Base-by-base conservation (phyloP, 345 rosid genomes). In the Pistacia atlantica region DNA sequence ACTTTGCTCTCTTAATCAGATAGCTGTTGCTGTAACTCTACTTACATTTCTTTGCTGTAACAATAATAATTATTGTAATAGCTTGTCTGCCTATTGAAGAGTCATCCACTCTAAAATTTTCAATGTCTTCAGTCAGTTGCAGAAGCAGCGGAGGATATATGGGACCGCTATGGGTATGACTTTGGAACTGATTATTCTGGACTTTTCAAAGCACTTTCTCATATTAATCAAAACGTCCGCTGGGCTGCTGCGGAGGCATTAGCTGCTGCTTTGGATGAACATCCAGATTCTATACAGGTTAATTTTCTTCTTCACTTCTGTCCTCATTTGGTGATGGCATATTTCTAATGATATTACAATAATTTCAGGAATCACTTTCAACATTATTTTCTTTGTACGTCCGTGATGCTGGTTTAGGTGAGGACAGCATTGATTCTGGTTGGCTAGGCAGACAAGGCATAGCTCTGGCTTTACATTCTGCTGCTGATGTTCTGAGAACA, bases 361-460 rank as follows among this genome's bases (percentile, higher is more conserved):
- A 63, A 67, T 77, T 77, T 69, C 97, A 96, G 99, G 92, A 90
- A 82, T 88, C 98, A 17, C 93, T 96, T 77, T 90, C 99, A 16
- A 92, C 92, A 14, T 81, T 93, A 72, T 96, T 93, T 89, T 96
- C 99, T 18, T 83, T 92, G 67, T 96, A 96, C 73, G 88, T 92
- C 74, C 94, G 91, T 22, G 98, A 93, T 74, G 78, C 83, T 82
- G 84, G 84, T 61, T 81, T 80, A 77, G 86, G 87, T 71, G 97
- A 83, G 80, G 88, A 81, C 67, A 81, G 13, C 78, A 68, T 89
- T 54, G 97, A 96, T 92, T 89, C 91, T 87, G 89, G 94, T 77
- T 93, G 99, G 97, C 82, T 93, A 80, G 90, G 99, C 49, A 86
- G 97, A 83, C 98, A 96, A 87, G 99, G 98, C 75, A 86, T 91